These are phyloP conservation scores for Penicillium taxi DNA, from an alignment of 495 filamentous ascomycete genomes.

Conservation along the genomic window DNA sequence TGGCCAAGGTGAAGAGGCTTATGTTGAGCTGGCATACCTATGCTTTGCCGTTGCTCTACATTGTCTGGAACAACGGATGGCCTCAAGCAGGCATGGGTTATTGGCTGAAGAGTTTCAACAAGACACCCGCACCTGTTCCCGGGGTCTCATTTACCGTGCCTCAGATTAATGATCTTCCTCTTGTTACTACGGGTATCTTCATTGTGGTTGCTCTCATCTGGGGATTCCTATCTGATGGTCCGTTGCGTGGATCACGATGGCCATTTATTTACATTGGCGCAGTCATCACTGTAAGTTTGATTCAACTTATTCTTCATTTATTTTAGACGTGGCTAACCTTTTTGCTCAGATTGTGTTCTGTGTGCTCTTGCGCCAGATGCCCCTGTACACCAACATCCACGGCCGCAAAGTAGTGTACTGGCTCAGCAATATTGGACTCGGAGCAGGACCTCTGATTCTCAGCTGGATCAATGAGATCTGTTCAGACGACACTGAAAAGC, in stretches of 20 bases:
- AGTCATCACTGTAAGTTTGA: slow-evolving; percentile 21
- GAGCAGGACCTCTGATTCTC: slow-evolving; percentile 19
- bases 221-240: slow-evolving; percentile 32
- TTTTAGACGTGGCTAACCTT: background rate
- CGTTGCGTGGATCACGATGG: slow-evolving; percentile 24
- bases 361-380: slow-evolving; percentile 26
- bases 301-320: background rate
- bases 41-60: slow-evolving; percentile 17
- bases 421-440: slow-evolving; percentile 19
- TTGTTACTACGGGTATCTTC: slow-evolving; percentile 22
- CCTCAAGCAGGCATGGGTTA: slow-evolving; percentile 17
- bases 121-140: slow-evolving; percentile 15
- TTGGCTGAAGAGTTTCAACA: slow-evolving; percentile 25
- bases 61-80: slow-evolving; percentile 20
- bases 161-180: slow-evolving; percentile 18
- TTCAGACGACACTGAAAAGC: slow-evolving; percentile 20
- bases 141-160: slow-evolving; percentile 17
- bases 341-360: slow-evolving; percentile 19
- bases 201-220: slow-evolving; percentile 25
- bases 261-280: slow-evolving; percentile 32
- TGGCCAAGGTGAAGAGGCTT: slow-evolving; percentile 17
- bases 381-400: slow-evolving; percentile 25
- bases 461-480: slow-evolving; percentile 27
- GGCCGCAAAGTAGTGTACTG: slow-evolving; percentile 24
- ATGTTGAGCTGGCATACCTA: slow-evolving; percentile 23